These are phyloP conservation scores for Galium porrigens DNA, from an alignment of 305 asterid genomes.

Conservation along the genomic window DNA sequence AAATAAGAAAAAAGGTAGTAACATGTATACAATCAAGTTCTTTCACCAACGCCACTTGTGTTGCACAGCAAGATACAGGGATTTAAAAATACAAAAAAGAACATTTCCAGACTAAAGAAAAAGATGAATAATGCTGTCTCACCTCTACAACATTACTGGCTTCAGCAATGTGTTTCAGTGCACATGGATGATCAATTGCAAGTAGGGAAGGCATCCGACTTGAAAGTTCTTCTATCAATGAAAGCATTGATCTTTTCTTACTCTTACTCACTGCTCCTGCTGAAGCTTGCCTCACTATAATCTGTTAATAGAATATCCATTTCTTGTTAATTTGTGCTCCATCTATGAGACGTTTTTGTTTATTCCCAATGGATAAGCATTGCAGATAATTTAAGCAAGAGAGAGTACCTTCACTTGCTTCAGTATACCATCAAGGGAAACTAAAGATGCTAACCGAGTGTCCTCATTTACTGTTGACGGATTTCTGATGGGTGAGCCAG, in stretches of 20 bases:
- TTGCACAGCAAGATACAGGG: background rate
- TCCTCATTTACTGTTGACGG: slow-evolving; percentile 98
- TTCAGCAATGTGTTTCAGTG: slow-evolving; percentile 69
- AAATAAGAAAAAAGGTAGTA: background rate
- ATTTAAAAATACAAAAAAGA: background rate
- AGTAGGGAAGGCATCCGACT: slow-evolving; percentile 91
- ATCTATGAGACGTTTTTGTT: slow-evolving; percentile 14
- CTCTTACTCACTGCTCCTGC: slow-evolving; percentile 50
- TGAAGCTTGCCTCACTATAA: slow-evolving; percentile 63
- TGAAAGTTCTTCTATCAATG: slow-evolving; percentile 63
- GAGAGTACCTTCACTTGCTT: slow-evolving; percentile 73
- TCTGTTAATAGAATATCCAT: slow-evolving; percentile 38
- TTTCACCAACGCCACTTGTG: background rate
- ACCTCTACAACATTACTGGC: slow-evolving; percentile 79
- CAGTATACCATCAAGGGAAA: slow-evolving; percentile 81
- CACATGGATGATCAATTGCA: slow-evolving; percentile 88
- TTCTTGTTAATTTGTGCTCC: slow-evolving; percentile 4
- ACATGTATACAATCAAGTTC: background rate
- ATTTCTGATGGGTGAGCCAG: slow-evolving; percentile 63
- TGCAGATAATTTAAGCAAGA: background rate
- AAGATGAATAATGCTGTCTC: slow-evolving; percentile 4
- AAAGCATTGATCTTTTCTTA: slow-evolving; percentile 63
- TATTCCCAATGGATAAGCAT: background rate
- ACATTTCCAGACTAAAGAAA: slow-evolving; percentile 9
- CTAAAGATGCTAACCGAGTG: slow-evolving; percentile 88